Base-by-base conservation (phyloP, 441 rosid species). In the Pelargonium australe region DNA sequence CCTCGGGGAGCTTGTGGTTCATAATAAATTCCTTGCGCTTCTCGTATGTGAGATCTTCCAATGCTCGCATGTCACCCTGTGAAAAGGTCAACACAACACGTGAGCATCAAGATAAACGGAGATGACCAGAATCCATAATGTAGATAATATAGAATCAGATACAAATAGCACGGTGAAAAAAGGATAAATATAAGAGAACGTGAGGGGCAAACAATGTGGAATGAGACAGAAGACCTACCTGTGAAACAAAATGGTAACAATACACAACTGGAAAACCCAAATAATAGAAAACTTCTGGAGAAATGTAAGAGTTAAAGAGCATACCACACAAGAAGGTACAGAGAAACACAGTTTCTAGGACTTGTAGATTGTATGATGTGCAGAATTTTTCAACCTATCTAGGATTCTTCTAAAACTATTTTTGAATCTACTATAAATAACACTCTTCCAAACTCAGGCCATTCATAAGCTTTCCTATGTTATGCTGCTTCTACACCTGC, bases 21-120 rank as follows among this genome's bases (percentile, higher is more conserved):
- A 37, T 81, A 77, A 92, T 76, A 79, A 92, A 92, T 44, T 92
- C 88, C 83, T 79, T 87, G 80, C 97, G 80, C 81, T 80, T 92
- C 78, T 87, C 90, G 40, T 95, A 95, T 11, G 99, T 95, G 77
- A 95, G 78, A 75, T 95, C 99, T 78, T 92, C 97, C 71, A 95
- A 73, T 68, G 99, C 92, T 92, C 80, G 95, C 77, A 95, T 81
- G 79, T 92, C 98, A 40, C 99, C 99, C 97, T 89, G 64, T 72
- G 78, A 10, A 64, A 65, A 9, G 65, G 19, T 20, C 7, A 8
- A 40, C 9, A 63, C 7, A 8, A 40, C 9, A 63, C 6, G 25
- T 43, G 9, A 47, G 12, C 10, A 6, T 14, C 11, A 45, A 13
- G 60, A 44, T 57, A 61, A 10, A 41, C 17, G 28, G 49, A 44